Conservation (phyloP, 148 eudicot genomes). For the Beta vulgaris region DNA sequence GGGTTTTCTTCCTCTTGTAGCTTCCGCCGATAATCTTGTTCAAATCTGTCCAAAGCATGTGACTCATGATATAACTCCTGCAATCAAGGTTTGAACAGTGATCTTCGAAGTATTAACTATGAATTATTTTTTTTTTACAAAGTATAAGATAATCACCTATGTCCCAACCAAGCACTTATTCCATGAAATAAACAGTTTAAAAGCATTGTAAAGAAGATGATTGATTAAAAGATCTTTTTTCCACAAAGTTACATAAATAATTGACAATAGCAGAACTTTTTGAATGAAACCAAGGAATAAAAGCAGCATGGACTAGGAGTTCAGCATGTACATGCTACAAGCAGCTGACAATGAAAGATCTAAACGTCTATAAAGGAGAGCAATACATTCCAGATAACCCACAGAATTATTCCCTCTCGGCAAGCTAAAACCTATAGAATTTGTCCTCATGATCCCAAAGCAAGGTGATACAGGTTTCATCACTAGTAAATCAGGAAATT, state of each 20-base stretch:
- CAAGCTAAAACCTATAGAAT: neutral
- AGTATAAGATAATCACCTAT: neutral
- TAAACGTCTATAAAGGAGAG: neutral
- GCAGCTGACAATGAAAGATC: neutral
- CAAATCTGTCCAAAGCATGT: slow-evolving; percentile 95
- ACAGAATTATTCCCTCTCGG: neutral
- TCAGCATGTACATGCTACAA: no score
- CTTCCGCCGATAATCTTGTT: slow-evolving; percentile 90
- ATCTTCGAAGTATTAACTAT: neutral
- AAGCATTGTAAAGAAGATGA: no score
- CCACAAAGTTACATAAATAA: neutral
- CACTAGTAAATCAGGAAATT: neutral
- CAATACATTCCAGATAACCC: neutral
- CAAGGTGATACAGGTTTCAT: neutral
- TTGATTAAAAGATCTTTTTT: no score
- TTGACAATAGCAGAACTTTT: neutral
- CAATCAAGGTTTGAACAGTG: slow-evolving; percentile 19
- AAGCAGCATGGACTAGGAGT: neutral
- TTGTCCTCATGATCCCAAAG: neutral
- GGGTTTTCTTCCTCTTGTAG: slow-evolving; percentile 87
- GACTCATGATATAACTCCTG: slow-evolving; percentile 96
- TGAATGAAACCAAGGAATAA: no score
- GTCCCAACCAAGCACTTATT: neutral
- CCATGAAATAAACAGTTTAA: neutral
- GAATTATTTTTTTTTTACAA: neutral